Base-by-base conservation (phyloP, 2,329 filamentous ascomycete species). In the Myriosclerotinia duriaeana region DNA sequence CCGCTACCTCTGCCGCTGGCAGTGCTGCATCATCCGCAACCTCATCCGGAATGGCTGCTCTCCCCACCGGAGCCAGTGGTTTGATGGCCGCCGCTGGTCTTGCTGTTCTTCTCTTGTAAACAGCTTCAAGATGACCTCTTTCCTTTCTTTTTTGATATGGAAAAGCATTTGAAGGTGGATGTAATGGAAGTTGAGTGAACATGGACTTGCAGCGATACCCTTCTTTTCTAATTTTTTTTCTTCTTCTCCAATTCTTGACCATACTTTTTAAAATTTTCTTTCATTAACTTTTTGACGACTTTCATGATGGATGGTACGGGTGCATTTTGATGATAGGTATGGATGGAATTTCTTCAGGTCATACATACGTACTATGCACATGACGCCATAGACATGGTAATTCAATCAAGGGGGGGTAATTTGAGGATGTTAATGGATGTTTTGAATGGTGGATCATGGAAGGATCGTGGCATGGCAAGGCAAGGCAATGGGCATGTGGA, bases 61-160 rank as follows among this genome's bases (percentile, higher is more conserved):
- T 66, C 20, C 58, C 64, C 53, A 66, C 64, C 34, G 74, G 71
- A 12, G 69, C 72, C 22, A 69, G 71, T 22, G 73, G 73, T 53
- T 66, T 76, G 40, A 68, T 73, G 42, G 74, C 69, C 34, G 73
- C 71, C 53, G 74, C 70, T 52, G 75, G 74, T 70, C 55, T 76
- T 44, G 75, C 73, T 22, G 74, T 71, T 64, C 48, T 75, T 61
- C 64, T 77, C 66, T 67, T 77, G 68, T 77, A 76, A 73, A 69
- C 59, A 62, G 17, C 63, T 59, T 38, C 40, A 59, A 38, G 38
- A 34, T 17, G 30, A 12, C 4, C 42, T 58, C 26, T 55, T 62
- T 44, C 36, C 53, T 34, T 38, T 69, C 48, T 26, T 30, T 59
- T 30, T 60, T 53, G 17, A 60, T 17, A 64, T 59, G 58, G 58